Evolutionary conservation across 2,329 filamentous ascomycete species (phyloP).

Genomic region (Daldinia sp.): DNA sequence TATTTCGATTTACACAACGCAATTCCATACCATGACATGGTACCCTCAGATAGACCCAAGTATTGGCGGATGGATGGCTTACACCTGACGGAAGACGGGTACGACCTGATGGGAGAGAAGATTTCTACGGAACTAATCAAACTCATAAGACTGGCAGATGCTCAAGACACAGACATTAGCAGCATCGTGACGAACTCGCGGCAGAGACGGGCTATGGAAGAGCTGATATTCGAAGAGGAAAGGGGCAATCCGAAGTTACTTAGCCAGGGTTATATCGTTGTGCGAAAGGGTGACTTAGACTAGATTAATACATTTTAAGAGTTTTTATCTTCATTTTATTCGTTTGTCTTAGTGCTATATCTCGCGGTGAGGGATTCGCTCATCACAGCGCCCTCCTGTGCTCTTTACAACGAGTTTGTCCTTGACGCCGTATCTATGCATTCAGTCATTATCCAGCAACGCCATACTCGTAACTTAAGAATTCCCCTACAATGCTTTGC

Average conservation of each 20-base stretch:
- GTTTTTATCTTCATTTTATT: constrained; percentile 17
- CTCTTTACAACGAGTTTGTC: constrained; percentile 6
- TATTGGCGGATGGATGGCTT: constrained; percentile 68
- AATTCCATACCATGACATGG: constrained; percentile 63
- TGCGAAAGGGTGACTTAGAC: constrained; percentile 61
- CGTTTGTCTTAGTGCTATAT: constrained; percentile 2
- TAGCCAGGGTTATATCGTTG: constrained; percentile 62
- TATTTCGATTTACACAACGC: constrained; percentile 63
- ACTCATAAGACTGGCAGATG: constrained; percentile 51
- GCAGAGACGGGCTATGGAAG: constrained; percentile 48
- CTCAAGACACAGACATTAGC: constrained; percentile 45
- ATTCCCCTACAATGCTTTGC: constrained; percentile 5
- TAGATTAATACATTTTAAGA: constrained; percentile 42
- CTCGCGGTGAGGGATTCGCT: neutral
- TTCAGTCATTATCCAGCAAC: constrained; percentile 16
- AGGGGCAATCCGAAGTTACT: constrained; percentile 55
- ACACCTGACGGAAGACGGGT: constrained; percentile 66
- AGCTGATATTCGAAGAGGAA: constrained; percentile 60
- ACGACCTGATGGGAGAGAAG: constrained; percentile 67
- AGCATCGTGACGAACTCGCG: constrained; percentile 39
- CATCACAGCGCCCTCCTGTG: neutral
- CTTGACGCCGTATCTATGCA: constrained; percentile 32
- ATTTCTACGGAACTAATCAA: constrained; percentile 62
- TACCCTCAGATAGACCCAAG: constrained; percentile 53
- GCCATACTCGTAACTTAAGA: neutral